Conservation (phyloP, 1,139 yeast species). For the Torulaspora globosa region DNA sequence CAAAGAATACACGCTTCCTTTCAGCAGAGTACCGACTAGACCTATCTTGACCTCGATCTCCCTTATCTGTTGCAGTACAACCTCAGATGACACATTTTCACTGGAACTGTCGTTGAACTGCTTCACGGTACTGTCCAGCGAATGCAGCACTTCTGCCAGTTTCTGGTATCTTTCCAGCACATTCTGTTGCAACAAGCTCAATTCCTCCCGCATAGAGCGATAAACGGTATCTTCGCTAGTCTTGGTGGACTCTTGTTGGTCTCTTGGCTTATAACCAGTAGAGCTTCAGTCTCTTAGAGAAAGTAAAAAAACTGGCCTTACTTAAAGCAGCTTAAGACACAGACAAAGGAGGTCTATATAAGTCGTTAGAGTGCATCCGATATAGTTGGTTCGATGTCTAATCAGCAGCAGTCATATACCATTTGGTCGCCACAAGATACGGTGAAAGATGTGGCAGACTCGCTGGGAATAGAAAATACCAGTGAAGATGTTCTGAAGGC, state of each 20-base stretch:
- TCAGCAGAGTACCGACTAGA: conserved; percentile 59
- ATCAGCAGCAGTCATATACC: conserved; percentile 60
- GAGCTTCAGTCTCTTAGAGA: neutral
- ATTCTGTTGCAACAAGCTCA: conserved; percentile 30
- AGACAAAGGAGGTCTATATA: neutral
- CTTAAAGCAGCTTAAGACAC: neutral
- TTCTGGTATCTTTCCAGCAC: conserved; percentile 31
- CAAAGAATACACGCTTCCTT: conserved; percentile 63
- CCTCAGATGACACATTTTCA: conserved; percentile 30
- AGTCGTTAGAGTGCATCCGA: neutral
- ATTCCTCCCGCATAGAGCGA: conserved; percentile 20
- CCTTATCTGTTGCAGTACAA: conserved; percentile 40
- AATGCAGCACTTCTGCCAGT: conserved; percentile 28
- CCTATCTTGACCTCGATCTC: conserved; percentile 61
- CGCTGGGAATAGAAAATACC: conserved; percentile 69
- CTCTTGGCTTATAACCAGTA: neutral
- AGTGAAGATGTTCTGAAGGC: conserved; percentile 93
- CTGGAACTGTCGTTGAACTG: conserved; percentile 22
- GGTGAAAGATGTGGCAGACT: conserved; percentile 92
- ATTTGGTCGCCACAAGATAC: conserved; percentile 98
- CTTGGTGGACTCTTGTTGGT: neutral
- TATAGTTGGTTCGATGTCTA: conserved; percentile 17
- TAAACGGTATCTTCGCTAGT: neutral
- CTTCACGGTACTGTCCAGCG: conserved; percentile 30
- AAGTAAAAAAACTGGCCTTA: conserved; percentile 6